These are phyloP conservation scores for Aspergillus tamarii DNA, from an alignment of 2,329 filamentous ascomycete genomes.

Conservation along the genomic window DNA sequence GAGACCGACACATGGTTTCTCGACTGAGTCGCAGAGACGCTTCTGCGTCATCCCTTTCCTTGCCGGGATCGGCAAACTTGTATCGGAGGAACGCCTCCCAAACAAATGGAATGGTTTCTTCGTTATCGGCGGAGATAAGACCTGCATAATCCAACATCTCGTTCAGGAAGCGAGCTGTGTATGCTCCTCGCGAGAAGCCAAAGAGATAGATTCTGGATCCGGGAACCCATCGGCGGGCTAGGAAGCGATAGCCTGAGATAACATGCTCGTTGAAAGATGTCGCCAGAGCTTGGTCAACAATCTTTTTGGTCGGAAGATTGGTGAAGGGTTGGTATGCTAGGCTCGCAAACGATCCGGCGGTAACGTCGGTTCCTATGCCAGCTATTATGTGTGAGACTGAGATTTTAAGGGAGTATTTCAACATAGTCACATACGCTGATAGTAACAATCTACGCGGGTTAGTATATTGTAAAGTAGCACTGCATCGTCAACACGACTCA, in stretches of 20 bases:
- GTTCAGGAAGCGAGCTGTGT: constrained; percentile 29
- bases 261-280: constrained; percentile 26
- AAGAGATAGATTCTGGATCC: constrained; percentile 28
- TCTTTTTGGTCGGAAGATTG: constrained; percentile 12
- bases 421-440: constrained; percentile 22
- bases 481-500: constrained; percentile 1
- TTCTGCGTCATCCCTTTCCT: constrained; percentile 8
- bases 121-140: constrained; percentile 24
- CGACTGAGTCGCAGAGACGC: constrained; percentile 13
- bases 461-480: neutral
- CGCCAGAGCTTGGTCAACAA: constrained; percentile 19
- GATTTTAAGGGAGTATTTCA: neutral
- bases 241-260: constrained; percentile 25
- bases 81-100: constrained; percentile 22
- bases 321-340: constrained; percentile 15
- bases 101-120: constrained; percentile 24
- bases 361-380: constrained; percentile 25
- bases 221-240: constrained; percentile 20
- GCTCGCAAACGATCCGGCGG: constrained; percentile 14
- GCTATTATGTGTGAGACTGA: constrained; percentile 9
- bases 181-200: constrained; percentile 30
- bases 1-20: constrained; percentile 24
- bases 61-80: constrained; percentile 18
- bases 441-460: constrained; percentile 20
- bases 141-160: constrained; percentile 27